Base-by-base conservation (phyloP, 208 protist genomes). In the Novymonas esmeraldas region DNA sequence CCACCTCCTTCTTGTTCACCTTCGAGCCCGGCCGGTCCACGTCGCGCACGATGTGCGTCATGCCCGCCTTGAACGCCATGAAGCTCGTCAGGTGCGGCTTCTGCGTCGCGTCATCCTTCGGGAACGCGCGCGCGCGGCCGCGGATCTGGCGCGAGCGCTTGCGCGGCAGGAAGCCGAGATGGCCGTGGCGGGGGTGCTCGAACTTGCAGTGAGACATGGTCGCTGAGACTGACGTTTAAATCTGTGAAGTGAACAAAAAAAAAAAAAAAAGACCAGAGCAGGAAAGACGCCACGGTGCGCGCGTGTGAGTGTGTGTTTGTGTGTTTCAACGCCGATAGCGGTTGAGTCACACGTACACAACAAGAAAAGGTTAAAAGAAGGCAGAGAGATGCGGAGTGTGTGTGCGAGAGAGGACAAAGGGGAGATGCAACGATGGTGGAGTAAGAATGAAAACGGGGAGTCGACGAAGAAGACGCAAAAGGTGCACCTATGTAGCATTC, bases 1-100 rank as follows among this genome's bases (percentile, higher is more conserved):
- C 95, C 66, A 99, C 82, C 89, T 99, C 98, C 90, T 99, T 98
- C 87, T 99, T 99, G 93, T 99, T 89, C 72, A 98, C 82, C 89
- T 98, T 95, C 46, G 82, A 95, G 63, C 97, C 97, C 31, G 89
- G 87, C 58, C 94, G 90, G 79, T 99, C 96, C 51, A 99, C 77
- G 41, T 99, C 98, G 79, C 99, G 96, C 51, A 99, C 93, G 72
- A 99, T 97, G 96, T 99, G 99, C 46, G 99, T 99, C 98, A 99
- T 99, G 83, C 99, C 99, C 54, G 98, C 99, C 96, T 99, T 99
- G 96, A 98, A 99, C 76, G 94, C 98, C 76, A 99, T 91, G 94
- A 96, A 96, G 65, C 96, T 98, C 36, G 98, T 99, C 51, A 99
- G 92, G 90, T 99, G 98, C 45, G 92, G 92, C 66, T 94, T 87